Evolutionary conservation across 2,329 filamentous ascomycete species (phyloP).

Genomic region (Colletotrichum sp.): DNA sequence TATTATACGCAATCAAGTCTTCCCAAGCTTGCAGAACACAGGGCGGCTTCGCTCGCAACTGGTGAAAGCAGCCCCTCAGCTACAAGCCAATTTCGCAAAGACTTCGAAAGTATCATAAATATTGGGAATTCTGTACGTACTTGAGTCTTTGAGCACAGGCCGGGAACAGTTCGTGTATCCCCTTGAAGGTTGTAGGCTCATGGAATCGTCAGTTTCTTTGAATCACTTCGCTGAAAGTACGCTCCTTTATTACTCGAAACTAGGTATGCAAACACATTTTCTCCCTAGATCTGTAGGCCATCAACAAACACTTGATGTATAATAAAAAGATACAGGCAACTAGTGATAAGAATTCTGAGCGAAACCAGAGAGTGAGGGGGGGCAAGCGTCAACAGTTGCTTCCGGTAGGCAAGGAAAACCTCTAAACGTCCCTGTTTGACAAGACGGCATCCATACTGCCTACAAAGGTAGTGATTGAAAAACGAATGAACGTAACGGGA

Average conservation of each 20-base stretch:
- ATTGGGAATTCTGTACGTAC: background rate
- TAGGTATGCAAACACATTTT: background rate
- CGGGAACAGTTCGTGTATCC: too few species aligned
- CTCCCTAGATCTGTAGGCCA: too few species aligned
- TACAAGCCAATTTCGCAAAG: background rate
- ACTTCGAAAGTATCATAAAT: background rate
- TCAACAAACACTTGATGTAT: too few species aligned
- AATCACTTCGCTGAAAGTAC: background rate
- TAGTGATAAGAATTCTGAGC: rapidly evolving
- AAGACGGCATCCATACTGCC: background rate
- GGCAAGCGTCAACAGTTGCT: background rate
- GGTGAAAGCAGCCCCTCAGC: rapidly evolving
- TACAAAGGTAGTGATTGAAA: background rate
- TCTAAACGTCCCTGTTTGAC: background rate
- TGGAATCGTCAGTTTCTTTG: background rate
- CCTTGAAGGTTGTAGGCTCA: too few species aligned
- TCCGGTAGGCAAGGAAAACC: background rate
- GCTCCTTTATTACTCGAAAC: background rate
- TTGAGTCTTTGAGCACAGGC: background rate
- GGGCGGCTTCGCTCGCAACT: background rate
- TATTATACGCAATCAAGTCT: background rate
- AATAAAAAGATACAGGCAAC: background rate
- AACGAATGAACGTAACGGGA: background rate
- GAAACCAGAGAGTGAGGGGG: background rate
- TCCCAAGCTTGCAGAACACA: background rate